Evolutionary conservation across 257 asterid genomes (phyloP).

Genomic region (Gynochthodes officinalis): DNA sequence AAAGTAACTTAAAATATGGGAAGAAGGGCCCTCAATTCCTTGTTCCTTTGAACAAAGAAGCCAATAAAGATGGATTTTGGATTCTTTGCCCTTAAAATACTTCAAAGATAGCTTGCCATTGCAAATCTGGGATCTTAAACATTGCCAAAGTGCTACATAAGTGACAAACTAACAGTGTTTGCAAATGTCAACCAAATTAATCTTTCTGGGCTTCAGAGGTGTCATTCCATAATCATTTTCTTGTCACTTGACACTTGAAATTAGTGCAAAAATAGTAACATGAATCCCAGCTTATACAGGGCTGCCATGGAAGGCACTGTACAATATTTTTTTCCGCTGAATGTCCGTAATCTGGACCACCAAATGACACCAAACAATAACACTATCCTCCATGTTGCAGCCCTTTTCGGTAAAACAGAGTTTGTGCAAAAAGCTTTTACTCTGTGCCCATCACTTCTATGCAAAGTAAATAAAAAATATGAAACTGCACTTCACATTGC

Average conservation of each 20-base stretch:
- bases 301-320: not conserved
- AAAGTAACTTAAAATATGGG: too few species aligned
- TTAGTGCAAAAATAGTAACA: not conserved
- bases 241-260: not conserved
- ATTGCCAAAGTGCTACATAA: not conserved
- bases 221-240: not conserved
- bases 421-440: not conserved
- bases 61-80: too few species aligned
- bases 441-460: not conserved
- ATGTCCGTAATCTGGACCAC: not conserved
- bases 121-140: not conserved
- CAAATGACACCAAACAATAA: constrained; percentile 20
- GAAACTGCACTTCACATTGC: constrained; percentile 31
- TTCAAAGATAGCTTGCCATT: not conserved
- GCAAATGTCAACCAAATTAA: too few species aligned
- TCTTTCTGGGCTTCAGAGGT: not conserved
- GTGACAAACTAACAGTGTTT: too few species aligned
- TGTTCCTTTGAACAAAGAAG: too few species aligned
- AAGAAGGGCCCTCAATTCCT: too few species aligned
- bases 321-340: not conserved
- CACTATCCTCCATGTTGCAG: constrained; percentile 23
- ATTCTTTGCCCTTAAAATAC: constrained; percentile 8
- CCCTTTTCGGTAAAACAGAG: not conserved
- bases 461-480: constrained; percentile 3
- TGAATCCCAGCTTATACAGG: constrained; percentile 7